A percentile compares a stretch with the other conserved stretches of the same genome.
phyloP scores from a whole-genome alignment of 1,284 basidiomycete genomes.

The Ceratobasidium sp. region DNA sequence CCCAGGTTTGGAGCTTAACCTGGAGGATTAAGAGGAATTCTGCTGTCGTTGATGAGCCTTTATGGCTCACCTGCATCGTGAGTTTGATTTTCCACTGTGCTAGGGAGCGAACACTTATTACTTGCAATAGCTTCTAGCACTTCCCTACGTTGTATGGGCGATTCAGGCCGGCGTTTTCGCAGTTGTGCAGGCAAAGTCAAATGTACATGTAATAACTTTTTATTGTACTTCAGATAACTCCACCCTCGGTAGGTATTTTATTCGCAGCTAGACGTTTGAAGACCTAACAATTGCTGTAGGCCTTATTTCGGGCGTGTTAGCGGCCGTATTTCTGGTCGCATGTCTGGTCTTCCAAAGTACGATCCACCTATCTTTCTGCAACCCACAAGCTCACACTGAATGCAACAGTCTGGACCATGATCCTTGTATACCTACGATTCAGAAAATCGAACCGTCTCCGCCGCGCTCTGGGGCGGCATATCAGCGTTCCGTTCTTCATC shows the following conservation, averaged over 20 bases:
- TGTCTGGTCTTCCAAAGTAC: conserved; percentile 27
- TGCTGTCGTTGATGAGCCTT: conserved; percentile 14
- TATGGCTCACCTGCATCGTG: conserved; percentile 24
- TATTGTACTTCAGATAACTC: conserved; percentile 28
- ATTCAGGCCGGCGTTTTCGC: conserved; percentile 9
- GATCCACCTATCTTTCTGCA: not conserved
- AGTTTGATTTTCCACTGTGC: not conserved
- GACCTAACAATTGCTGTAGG: not conserved
- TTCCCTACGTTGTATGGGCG: conserved; percentile 11
- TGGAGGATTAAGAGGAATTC: conserved; percentile 28
- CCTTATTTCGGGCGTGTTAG: not conserved
- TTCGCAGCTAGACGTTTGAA: too few species aligned
- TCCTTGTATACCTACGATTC: conserved; percentile 18
- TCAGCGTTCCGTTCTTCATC: conserved; percentile 29
- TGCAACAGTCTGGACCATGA: conserved; percentile 13
- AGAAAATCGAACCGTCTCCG: conserved; percentile 25
- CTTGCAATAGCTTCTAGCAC: conserved; percentile 8
- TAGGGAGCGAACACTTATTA: not conserved
- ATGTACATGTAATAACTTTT: conserved; percentile 19
- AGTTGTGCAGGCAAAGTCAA: conserved; percentile 1
- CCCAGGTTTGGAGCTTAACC: conserved; percentile 33
- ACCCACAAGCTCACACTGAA: not conserved
- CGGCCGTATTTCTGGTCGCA: conserved; percentile 1
- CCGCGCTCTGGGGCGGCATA: conserved; percentile 15
- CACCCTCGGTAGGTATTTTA: conserved; percentile 18